phyloP scores from a whole-genome alignment of 23 red algal genomes.

The Pyropia yezoensis region DNA sequence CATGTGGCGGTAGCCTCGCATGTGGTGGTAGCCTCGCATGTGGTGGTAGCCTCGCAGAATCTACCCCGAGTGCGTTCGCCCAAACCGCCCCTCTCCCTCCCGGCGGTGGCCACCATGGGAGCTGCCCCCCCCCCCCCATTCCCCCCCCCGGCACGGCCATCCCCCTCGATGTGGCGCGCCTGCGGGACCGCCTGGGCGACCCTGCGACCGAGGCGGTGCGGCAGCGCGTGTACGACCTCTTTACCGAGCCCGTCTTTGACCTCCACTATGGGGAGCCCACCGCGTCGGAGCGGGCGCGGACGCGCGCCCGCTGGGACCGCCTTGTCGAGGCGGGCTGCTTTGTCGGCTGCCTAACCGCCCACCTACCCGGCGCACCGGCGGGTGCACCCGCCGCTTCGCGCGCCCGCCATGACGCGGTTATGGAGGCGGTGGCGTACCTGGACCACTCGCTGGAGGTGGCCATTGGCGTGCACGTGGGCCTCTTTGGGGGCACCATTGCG shows the following conservation, averaged over 20 bases:
- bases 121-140: too few species aligned
- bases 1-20: too few species aligned
- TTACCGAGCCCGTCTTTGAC: constrained; percentile 46
- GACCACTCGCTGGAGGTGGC: constrained; percentile 81
- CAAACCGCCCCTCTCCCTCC: too few species aligned
- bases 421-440: constrained; percentile 46
- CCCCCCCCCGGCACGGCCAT: too few species aligned
- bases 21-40: too few species aligned
- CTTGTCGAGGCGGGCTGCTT: constrained; percentile 29
- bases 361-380: not conserved
- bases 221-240: constrained; percentile 25
- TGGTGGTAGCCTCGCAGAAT: too few species aligned
- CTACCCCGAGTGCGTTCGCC: too few species aligned
- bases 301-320: constrained; percentile 34
- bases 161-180: too few species aligned
- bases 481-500: constrained; percentile 70
- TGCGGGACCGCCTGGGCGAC: constrained; percentile 11
- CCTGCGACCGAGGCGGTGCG: constrained; percentile 29
- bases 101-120: too few species aligned
- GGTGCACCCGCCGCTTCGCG: too few species aligned
- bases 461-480: constrained; percentile 78
- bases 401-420: constrained; percentile 53
- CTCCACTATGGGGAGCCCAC: constrained; percentile 27
- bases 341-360: constrained; percentile 24
- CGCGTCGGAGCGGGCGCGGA: constrained; percentile 21